A percentile compares a stretch with the other conserved stretches of the same genome.
Conservation (phyloP, 2,329 filamentous ascomycete genomes). For the Trichoderma sp. region DNA sequence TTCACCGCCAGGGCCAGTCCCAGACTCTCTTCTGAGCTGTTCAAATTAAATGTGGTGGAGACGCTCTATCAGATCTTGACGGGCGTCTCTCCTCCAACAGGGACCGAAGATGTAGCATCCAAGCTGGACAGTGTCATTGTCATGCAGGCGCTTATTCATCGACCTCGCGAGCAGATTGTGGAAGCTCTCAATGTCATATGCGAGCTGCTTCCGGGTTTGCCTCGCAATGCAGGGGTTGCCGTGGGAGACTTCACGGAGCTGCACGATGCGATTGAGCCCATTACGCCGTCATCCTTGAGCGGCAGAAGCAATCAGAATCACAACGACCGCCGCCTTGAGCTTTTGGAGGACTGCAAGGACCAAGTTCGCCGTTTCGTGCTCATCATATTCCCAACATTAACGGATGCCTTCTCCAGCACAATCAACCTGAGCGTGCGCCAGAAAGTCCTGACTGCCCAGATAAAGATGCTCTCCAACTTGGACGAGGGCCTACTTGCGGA, state of each 20-base stretch:
- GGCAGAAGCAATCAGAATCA: slow-evolving; percentile 47
- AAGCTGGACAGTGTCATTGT: slow-evolving; percentile 97
- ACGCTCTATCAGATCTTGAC: slow-evolving; percentile 97
- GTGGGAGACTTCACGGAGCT: slow-evolving; percentile 49
- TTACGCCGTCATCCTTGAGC: slow-evolving; percentile 39
- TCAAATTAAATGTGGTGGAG: slow-evolving; percentile 96
- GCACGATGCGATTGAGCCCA: slow-evolving; percentile 41
- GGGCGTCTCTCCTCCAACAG: slow-evolving; percentile 85
- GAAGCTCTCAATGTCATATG: slow-evolving; percentile 98
- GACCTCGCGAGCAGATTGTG: slow-evolving; percentile 92
- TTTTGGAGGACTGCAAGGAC: slow-evolving; percentile 78
- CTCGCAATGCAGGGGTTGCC: slow-evolving; percentile 51
- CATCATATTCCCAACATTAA: slow-evolving; percentile 90
- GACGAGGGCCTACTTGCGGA: slow-evolving; percentile 82
- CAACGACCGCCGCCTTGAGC: slow-evolving; percentile 78
- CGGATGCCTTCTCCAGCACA: slow-evolving; percentile 95
- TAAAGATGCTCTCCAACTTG: slow-evolving; percentile 98
- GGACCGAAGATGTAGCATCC: slow-evolving; percentile 72
- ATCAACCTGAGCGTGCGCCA: slow-evolving; percentile 93
- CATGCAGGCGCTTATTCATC: slow-evolving; percentile 97
- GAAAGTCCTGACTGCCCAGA: slow-evolving; percentile 90
- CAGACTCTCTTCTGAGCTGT: slow-evolving; percentile 79
- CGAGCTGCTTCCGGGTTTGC: slow-evolving; percentile 80
- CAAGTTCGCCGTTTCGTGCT: slow-evolving; percentile 90
- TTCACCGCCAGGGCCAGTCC: slow-evolving; percentile 90